These are phyloP conservation scores for Lactarius hatsudake DNA, from an alignment of 768 basidiomycete genomes.

Conservation along the genomic window DNA sequence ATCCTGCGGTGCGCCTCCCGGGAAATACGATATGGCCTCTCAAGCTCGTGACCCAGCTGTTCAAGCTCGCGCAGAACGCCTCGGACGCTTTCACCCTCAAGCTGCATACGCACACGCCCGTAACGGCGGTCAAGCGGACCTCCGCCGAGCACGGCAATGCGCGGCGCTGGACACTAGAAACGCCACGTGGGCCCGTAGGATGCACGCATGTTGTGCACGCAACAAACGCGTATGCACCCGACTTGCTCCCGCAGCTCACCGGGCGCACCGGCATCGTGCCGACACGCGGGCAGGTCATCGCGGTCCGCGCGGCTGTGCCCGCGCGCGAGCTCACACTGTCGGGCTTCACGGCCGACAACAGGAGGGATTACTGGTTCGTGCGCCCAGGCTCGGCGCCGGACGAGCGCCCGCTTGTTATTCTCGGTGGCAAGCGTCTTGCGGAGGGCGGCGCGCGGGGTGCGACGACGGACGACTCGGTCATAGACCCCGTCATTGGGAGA, in stretches of 20 bases:
- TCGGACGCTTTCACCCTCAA: conserved; percentile 41
- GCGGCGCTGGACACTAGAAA: conserved; percentile 54
- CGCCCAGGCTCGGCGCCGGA: conserved; percentile 41
- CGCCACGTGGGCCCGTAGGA: conserved; percentile 60
- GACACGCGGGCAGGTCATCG: conserved; percentile 65
- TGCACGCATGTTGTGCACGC: conserved; percentile 76
- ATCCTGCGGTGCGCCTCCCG: conserved; percentile 50
- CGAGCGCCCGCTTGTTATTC: conserved; percentile 56
- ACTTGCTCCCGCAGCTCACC: conserved; percentile 68
- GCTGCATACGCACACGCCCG: conserved; percentile 75
- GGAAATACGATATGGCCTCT: conserved; percentile 75
- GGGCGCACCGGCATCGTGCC: conserved; percentile 61
- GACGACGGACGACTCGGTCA: conserved; percentile 53
- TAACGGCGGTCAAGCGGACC: conserved; percentile 36
- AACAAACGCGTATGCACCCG: conserved; percentile 79
- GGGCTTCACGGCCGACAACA: conserved; percentile 42
- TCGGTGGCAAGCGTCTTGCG: conserved; percentile 66
- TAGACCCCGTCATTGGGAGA: conserved; percentile 48
- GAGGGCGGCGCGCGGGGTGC: conserved; percentile 46
- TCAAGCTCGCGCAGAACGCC: conserved; percentile 39
- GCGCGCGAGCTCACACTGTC: conserved; percentile 39
- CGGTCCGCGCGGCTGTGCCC: conserved; percentile 43
- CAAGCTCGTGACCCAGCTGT: conserved; percentile 74
- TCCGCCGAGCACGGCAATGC: conserved; percentile 33
- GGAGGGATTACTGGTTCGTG: conserved; percentile 83